Base-by-base conservation (phyloP, 2,329 filamentous ascomycete genomes). In the Diaporthe vexans region DNA sequence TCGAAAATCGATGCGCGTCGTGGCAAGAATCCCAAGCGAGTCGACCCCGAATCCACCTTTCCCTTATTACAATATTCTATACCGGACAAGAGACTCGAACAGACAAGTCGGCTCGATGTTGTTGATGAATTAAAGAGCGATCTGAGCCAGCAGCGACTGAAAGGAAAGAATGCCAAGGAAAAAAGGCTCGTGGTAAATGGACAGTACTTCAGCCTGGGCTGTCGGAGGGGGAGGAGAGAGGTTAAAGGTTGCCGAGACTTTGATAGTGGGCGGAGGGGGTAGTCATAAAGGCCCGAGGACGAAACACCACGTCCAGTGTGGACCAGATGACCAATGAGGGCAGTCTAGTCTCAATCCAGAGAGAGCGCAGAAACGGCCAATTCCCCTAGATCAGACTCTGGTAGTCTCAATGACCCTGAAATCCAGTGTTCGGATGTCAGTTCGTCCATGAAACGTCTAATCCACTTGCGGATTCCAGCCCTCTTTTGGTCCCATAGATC, bases 91-190 rank as follows among this genome's bases (percentile, higher is more conserved):
- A 74, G 77, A 81, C 79, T 76, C 76, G 63, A 35, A 63, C 56
- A 79, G 78, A 76, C 80, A 80, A 78, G 77, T 77, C 76, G 77
- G 76, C 72, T 77, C 80, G 79, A 79, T 78, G 75, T 40, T 68
- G 63, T 21, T 54, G 61, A 65, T 52, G 63, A 77, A 80, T 81
- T 84, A 87, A 85, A 83, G 84, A 87, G 83, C 79, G 84, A 85
- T 89, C 89, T 91, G 89, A 90, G 84, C 89, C 89, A 91, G 90
- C 89, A 91, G 89, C 83, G 82, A 84, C 80, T 80, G 81, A 86
- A 85, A 82, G 80, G 82, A 83, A 82, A 79, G 76, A 79, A 78
- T 79, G 79, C 79, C 81, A 79, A 82, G 79, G 80, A 80, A 80
- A 82, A 71, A 24, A 54, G 81, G 80, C 81, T 81, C 79, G 79